phyloP scores from a whole-genome alignment of 371 early-diverging fungal species.

The Rhizopus stolonifer region DNA sequence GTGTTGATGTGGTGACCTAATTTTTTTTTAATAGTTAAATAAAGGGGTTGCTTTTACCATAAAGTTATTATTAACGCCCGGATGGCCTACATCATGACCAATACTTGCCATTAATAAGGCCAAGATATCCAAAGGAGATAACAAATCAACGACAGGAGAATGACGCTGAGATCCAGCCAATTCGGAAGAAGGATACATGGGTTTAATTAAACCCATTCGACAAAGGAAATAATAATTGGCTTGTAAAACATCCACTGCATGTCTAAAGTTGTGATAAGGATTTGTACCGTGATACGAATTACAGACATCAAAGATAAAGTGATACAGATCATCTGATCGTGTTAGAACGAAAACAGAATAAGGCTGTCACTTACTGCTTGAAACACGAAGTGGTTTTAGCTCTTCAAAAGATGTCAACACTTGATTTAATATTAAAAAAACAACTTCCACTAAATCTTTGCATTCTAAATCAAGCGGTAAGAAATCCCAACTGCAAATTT shows the following conservation, averaged over 20 bases:
- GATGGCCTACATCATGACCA: slow-evolving; percentile 87
- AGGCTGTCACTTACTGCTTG: slow-evolving; percentile 53
- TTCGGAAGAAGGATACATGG: slow-evolving; percentile 21
- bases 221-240: slow-evolving; percentile 78
- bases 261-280: slow-evolving; percentile 86
- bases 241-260: slow-evolving; percentile 86
- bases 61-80: slow-evolving; percentile 82
- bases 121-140: slow-evolving; percentile 68
- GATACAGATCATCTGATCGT: slow-evolving; percentile 60
- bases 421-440: slow-evolving; percentile 61
- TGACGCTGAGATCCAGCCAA: neutral
- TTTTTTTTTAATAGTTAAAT: slow-evolving; percentile 14
- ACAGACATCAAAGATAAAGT: slow-evolving; percentile 63
- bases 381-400: slow-evolving; percentile 51
- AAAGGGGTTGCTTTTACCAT: slow-evolving; percentile 48
- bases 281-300: slow-evolving; percentile 75
- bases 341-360: too few relatives aligned
- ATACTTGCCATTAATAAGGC: slow-evolving; percentile 76
- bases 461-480: slow-evolving; percentile 59
- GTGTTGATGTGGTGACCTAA: slow-evolving; percentile 75
- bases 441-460: slow-evolving; percentile 64
- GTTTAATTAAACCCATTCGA: slow-evolving; percentile 56
- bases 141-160: slow-evolving; percentile 42
- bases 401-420: slow-evolving; percentile 51
- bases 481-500: slow-evolving; percentile 64